These are phyloP conservation scores for Pythium rishiriense DNA, from an alignment of 352 stramenopile genomes.

Conservation along the genomic window DNA sequence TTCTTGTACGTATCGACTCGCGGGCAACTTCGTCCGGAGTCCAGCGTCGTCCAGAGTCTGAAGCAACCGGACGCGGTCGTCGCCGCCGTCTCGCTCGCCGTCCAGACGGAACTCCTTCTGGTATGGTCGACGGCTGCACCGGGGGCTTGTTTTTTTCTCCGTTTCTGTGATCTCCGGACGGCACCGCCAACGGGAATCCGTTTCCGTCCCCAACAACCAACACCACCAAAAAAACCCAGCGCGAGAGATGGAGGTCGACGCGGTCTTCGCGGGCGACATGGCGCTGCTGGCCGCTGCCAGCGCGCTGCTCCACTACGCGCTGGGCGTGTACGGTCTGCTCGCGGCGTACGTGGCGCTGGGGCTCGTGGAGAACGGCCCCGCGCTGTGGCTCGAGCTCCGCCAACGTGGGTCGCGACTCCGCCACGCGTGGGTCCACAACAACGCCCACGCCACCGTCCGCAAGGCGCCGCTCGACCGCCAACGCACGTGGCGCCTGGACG, in stretches of 20 bases:
- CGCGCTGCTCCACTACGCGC: constrained; percentile 65
- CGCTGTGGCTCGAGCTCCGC: neutral
- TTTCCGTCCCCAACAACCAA: neutral
- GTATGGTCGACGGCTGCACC: neutral
- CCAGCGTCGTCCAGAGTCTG: neutral
- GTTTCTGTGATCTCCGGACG: neutral
- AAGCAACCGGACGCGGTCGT: neutral
- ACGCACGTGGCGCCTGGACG: constrained; percentile 16
- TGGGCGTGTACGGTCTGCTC: constrained; percentile 54
- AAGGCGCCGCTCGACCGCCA: constrained; percentile 18
- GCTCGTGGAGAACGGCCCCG: constrained; percentile 15
- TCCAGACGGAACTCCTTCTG: neutral
- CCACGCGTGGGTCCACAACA: neutral
- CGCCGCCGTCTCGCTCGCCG: neutral
- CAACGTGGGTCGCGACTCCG: neutral
- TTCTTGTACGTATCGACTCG: neutral
- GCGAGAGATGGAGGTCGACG: constrained; percentile 20
- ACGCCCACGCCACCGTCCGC: neutral
- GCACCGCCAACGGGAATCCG: neutral
- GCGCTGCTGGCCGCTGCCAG: constrained; percentile 54
- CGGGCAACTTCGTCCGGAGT: neutral
- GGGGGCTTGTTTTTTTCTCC: neutral
- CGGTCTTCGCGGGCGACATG: constrained; percentile 49
- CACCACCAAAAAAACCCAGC: neutral
- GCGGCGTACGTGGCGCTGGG: constrained; percentile 35